Evolutionary conservation across 768 basidiomycete species (phyloP), one percentile per base, ranked within the genome.

Genomic region (Paxillus rubicundulus): DNA sequence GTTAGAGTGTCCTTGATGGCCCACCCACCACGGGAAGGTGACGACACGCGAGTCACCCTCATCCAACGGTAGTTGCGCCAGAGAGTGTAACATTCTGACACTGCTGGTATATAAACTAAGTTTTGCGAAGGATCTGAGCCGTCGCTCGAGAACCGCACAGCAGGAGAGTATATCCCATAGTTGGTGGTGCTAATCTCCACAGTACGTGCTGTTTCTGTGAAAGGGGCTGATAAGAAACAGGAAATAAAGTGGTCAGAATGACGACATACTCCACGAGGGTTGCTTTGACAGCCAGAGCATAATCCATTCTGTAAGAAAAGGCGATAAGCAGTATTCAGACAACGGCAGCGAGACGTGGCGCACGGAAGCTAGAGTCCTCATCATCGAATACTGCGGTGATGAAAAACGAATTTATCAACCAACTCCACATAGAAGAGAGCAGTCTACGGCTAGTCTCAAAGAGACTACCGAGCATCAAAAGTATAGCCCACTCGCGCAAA

Each of bases 241-340:
- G 12, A 30, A 4, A 16, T 47, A 8, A 33, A 3, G 40, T 32
- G 20, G 21, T 17, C 5, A 17, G 17, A n/a, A 10, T 7, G 24
- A 17, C 9, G 43, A 69, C 81, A 60, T 54, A 78, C 76, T 69
- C 83, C 83, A 87, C n/a, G 77, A 71, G 17, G 82, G 76, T 38
- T 82, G 81, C 47, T 75, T 74, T 4, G 84, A 81, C 0, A 89
- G 66, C 86, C 87, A 89, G 37, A 76, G 68, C 77, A 87, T 78
- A 60, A 89, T 74, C 87, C 87, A 89, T 36, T 77, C 85, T 87
- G 51, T 24, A 36, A 36, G 44, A 30, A 28, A 17, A 20, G 20
- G 49, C 44, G 48, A 49, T 28, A 53, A 49, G 5, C 1, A 41
- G 36, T 30, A n/a, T 8, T 2, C n/a, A n/a, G 9, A 28, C 2